Conservation (phyloP, 805 yeast genomes). For the Cyberlindnera maclurae region DNA sequence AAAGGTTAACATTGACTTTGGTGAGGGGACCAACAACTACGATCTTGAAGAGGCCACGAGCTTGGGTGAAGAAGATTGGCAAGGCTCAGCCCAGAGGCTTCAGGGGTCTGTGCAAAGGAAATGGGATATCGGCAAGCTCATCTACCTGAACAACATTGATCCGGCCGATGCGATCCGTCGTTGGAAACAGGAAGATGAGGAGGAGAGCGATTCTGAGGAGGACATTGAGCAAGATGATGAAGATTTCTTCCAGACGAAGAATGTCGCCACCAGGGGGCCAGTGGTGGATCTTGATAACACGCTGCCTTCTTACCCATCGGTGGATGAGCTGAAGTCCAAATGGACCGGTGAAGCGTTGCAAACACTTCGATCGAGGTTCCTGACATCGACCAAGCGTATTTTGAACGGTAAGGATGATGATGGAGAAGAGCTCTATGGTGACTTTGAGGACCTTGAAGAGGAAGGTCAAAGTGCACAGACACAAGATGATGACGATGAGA, state of each 20-base stretch:
- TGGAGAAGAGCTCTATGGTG: constrained; percentile 45
- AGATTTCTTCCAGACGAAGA: constrained; percentile 50
- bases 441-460: constrained; percentile 46
- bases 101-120: constrained; percentile 44
- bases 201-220: constrained; percentile 36
- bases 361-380: constrained; percentile 39
- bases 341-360: constrained; percentile 40
- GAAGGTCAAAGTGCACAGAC: constrained; percentile 19
- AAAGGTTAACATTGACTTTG: constrained; percentile 44
- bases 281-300: constrained; percentile 32
- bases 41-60: constrained; percentile 49
- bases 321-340: constrained; percentile 38
- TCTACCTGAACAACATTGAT: constrained; percentile 71
- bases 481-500: constrained; percentile 22
- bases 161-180: constrained; percentile 67
- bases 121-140: constrained; percentile 77
- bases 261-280: constrained; percentile 25
- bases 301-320: constrained; percentile 29
- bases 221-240: constrained; percentile 34
- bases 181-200: constrained; percentile 55
- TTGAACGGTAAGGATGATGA: constrained; percentile 27
- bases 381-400: constrained; percentile 44
- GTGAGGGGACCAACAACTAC: constrained; percentile 26
- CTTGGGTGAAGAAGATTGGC: constrained; percentile 33
- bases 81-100: constrained; percentile 51